phyloP scores from a whole-genome alignment of 2,329 filamentous ascomycete genomes.

The Falciphora oryzae region DNA sequence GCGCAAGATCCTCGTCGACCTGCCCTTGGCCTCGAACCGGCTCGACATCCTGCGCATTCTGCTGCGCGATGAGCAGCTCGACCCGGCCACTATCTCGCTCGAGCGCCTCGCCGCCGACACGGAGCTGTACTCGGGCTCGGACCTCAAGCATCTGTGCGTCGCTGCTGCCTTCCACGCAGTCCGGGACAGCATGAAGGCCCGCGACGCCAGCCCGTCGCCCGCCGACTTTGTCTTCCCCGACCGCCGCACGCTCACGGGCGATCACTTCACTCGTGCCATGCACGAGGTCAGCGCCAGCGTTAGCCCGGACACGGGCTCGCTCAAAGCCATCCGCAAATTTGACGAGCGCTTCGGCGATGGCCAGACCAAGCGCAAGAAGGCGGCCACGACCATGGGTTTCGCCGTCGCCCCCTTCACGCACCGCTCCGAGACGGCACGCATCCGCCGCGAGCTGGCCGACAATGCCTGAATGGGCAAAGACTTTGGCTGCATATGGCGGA shows the following conservation, averaged over 20 bases:
- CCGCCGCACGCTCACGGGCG: slow-evolving; percentile 55
- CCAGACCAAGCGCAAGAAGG: slow-evolving; percentile 59
- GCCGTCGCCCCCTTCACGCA: slow-evolving; percentile 35
- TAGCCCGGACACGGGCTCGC: slow-evolving; percentile 83
- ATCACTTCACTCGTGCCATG: slow-evolving; percentile 81
- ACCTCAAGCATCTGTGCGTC: slow-evolving; percentile 78
- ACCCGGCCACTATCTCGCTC: slow-evolving; percentile 50
- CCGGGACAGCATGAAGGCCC: slow-evolving; percentile 57
- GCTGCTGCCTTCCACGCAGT: slow-evolving; percentile 75
- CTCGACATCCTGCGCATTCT: slow-evolving; percentile 62
- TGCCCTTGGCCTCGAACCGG: slow-evolving; percentile 57
- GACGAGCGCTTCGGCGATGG: slow-evolving; percentile 91
- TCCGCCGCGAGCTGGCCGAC: slow-evolving; percentile 23
- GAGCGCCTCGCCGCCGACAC: slow-evolving; percentile 59
- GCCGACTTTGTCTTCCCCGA: slow-evolving; percentile 58
- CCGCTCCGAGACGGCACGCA: slow-evolving; percentile 40
- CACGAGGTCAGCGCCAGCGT: slow-evolving; percentile 89
- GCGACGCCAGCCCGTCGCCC: slow-evolving; percentile 26
- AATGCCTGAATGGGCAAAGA: not conserved
- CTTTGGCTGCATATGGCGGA: not conserved
- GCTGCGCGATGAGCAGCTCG: slow-evolving; percentile 61
- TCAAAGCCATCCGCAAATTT: slow-evolving; percentile 86
- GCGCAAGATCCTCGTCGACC: slow-evolving; percentile 65
- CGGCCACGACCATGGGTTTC: slow-evolving; percentile 52
- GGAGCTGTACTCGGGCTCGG: slow-evolving; percentile 74